Conservation (phyloP, 2,329 filamentous ascomycete genomes). For the Clarireedia monteithiana region DNA sequence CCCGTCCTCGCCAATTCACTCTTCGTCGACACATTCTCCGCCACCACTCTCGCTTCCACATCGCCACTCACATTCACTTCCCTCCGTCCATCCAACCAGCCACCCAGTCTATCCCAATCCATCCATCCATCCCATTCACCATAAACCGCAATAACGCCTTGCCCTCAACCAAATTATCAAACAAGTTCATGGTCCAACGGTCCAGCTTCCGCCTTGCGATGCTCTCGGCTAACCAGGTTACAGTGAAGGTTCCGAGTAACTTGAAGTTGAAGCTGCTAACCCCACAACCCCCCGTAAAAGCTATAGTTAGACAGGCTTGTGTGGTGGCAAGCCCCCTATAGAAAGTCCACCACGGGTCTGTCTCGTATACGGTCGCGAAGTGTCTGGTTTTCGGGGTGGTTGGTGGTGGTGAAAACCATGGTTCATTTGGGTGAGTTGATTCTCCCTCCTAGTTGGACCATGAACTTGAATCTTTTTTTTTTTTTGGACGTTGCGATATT, state of each 20-base stretch:
- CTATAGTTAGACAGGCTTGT: slow-evolving; percentile 3
- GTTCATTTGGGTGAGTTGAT: neutral
- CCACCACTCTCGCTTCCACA: neutral
- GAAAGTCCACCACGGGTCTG: neutral
- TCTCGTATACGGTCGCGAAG: neutral
- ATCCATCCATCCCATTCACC: neutral
- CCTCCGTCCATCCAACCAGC: neutral
- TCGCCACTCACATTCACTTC: neutral
- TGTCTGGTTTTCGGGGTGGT: neutral
- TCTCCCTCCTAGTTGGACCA: neutral
- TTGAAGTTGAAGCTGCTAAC: neutral
- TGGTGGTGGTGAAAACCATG: neutral
- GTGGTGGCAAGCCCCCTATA: neutral
- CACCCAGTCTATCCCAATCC: neutral
- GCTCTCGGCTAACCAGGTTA: neutral
- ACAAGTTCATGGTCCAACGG: slow-evolving; percentile 5
- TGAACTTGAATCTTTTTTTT: neutral
- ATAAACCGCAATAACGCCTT: neutral
- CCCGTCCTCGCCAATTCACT: neutral
- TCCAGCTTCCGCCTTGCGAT: neutral
- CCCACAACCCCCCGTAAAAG: neutral
- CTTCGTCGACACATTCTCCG: neutral
- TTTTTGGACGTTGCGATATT: neutral
- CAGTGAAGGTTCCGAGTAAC: neutral
- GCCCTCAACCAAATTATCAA: neutral